phyloP scores from a whole-genome alignment of 495 filamentous ascomycete species.

The Aspergillus sparsus region DNA sequence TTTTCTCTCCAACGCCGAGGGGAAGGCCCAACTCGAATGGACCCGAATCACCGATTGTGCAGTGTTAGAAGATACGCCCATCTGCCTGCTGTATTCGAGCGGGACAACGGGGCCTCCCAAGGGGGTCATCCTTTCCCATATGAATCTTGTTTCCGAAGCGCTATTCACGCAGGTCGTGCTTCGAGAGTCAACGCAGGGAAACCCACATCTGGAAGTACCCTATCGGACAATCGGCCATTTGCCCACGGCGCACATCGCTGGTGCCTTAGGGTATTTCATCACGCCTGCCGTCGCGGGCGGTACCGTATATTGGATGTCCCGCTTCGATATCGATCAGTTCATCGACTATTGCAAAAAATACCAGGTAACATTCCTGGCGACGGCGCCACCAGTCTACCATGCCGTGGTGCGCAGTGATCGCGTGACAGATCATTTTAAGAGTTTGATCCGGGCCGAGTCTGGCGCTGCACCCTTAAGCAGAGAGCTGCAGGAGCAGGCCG shows the following conservation, averaged over 20 bases:
- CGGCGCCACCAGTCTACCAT: constrained; percentile 23
- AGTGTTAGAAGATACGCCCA: constrained; percentile 12
- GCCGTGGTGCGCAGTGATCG: constrained; percentile 19
- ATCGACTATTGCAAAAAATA: constrained; percentile 21
- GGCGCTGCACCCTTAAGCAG: constrained; percentile 20
- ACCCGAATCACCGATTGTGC: constrained; percentile 14
- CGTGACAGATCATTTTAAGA: constrained; percentile 21
- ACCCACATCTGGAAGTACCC: constrained; percentile 53
- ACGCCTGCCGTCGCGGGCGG: constrained; percentile 23
- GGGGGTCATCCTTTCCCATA: constrained; percentile 75
- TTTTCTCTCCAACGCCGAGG: constrained; percentile 4
- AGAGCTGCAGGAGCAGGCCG: constrained; percentile 21
- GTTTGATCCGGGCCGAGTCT: constrained; percentile 21
- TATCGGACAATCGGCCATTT: constrained; percentile 73
- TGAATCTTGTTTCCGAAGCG: constrained; percentile 69
- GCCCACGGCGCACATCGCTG: constrained; percentile 58
- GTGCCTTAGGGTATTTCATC: constrained; percentile 22
- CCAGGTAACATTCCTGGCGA: constrained; percentile 19
- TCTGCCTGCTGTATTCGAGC: constrained; percentile 22
- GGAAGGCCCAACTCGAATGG: constrained; percentile 14
- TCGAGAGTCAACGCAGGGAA: constrained; percentile 50
- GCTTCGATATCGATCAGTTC: constrained; percentile 21
- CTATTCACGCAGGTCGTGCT: constrained; percentile 55
- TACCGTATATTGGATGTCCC: constrained; percentile 25
- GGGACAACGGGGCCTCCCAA: constrained; percentile 84